A percentile compares a stretch with the other conserved stretches of the same genome.
Conservation (phyloP, 1,139 yeast species). For the Suhomyces bokatorum region DNA sequence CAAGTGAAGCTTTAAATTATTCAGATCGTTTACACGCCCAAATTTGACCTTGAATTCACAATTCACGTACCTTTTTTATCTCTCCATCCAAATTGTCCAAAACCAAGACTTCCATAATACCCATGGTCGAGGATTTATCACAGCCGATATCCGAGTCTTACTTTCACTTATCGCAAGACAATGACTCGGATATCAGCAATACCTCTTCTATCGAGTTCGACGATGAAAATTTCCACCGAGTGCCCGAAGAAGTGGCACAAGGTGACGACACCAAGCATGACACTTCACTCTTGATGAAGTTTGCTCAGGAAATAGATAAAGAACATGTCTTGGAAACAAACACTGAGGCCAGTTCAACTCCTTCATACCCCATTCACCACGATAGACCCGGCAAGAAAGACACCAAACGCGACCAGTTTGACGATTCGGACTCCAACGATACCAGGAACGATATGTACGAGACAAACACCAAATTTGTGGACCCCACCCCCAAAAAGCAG, state of each 20-base stretch:
- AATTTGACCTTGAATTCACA: neutral
- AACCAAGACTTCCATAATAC: neutral
- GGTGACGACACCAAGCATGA: slow-evolving; percentile 12
- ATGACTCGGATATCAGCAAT: slow-evolving; percentile 17
- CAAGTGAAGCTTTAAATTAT: neutral
- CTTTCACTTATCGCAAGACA: slow-evolving; percentile 31
- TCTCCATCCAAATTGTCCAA: neutral
- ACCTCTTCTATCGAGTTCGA: slow-evolving; percentile 18
- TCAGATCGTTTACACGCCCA: too few species aligned
- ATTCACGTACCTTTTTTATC: too few species aligned
- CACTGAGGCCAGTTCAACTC: slow-evolving; percentile 4
- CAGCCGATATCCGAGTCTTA: slow-evolving; percentile 33
- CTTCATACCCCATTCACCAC: neutral
- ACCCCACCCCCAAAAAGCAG: neutral
- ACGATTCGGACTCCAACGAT: slow-evolving; percentile 3
- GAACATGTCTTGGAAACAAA: slow-evolving; percentile 3
- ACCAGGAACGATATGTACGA: slow-evolving; percentile 4
- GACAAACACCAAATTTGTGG: slow-evolving; percentile 1
- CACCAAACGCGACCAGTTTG: slow-evolving; percentile 2
- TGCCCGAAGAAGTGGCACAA: slow-evolving; percentile 2
- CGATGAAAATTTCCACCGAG: slow-evolving; percentile 8
- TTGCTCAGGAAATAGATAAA: slow-evolving; percentile 23
- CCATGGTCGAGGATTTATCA: slow-evolving; percentile 19
- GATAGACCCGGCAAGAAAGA: neutral
- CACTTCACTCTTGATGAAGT: slow-evolving; percentile 20